A percentile compares a stretch with the other conserved stretches of the same genome.
Evolutionary conservation across 1,139 yeast species (phyloP).

Genomic region (Saccharomyces hybrid): DNA sequence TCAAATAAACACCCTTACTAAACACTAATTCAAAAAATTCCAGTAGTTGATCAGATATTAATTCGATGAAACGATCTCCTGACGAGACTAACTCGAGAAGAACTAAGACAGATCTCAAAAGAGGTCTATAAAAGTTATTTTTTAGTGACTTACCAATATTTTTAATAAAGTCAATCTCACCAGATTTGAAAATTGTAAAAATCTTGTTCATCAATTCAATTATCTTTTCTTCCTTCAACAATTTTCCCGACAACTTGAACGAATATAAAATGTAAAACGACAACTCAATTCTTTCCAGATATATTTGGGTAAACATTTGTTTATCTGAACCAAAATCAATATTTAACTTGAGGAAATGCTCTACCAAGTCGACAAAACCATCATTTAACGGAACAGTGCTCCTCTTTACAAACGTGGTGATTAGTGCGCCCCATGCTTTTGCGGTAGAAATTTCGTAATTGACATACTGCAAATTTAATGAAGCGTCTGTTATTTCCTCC

Average conservation of each 20-base stretch:
- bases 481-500: conserved; percentile 49
- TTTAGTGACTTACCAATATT: conserved; percentile 36
- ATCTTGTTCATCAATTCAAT: conserved; percentile 21
- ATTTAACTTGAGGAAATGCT: conserved; percentile 46
- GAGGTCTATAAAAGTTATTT: conserved; percentile 47
- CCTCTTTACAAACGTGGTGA: conserved; percentile 52
- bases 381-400: conserved; percentile 30
- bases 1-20: conserved; percentile 48
- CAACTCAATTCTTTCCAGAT: conserved; percentile 58
- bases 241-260: conserved; percentile 30
- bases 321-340: conserved; percentile 47
- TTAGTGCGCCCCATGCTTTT: conserved; percentile 69
- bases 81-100: conserved; percentile 40
- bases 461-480: conserved; percentile 56
- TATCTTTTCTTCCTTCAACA: conserved; percentile 21
- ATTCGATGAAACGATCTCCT: conserved; percentile 39
- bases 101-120: conserved; percentile 51
- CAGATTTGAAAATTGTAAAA: conserved; percentile 36
- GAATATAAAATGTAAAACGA: conserved; percentile 58
- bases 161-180: conserved; percentile 40
- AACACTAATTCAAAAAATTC: conserved; percentile 54
- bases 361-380: conserved; percentile 40
- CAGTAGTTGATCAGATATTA: conserved; percentile 44
- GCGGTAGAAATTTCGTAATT: conserved; percentile 64
- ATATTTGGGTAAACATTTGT: conserved; percentile 44